Conservation (phyloP, 2,329 filamentous ascomycete species). For the Xylariaceae sp. region DNA sequence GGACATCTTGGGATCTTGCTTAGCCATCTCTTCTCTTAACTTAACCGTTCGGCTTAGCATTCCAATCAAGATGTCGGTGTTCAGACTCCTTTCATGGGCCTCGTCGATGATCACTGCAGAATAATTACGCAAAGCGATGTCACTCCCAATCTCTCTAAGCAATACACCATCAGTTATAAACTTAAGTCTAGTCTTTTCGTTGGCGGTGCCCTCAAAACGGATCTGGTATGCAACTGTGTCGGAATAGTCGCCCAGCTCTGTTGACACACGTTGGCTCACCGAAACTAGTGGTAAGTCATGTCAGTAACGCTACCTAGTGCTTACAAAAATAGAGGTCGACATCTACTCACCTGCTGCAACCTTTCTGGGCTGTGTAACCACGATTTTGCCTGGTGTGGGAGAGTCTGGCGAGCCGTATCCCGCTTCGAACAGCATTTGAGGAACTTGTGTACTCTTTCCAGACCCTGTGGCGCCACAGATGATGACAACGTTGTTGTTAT, state of each 20-base stretch:
- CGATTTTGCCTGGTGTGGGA: slow-evolving; percentile 89
- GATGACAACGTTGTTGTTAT: slow-evolving; percentile 88
- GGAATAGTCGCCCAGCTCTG: slow-evolving; percentile 82
- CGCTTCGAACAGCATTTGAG: slow-evolving; percentile 93
- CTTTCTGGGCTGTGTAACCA: slow-evolving; percentile 90
- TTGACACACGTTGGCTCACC: slow-evolving; percentile 90
- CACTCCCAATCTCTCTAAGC: slow-evolving; percentile 86
- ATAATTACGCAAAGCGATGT: slow-evolving; percentile 88
- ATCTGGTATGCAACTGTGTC: slow-evolving; percentile 89
- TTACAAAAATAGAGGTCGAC: background rate
- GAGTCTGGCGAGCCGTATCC: slow-evolving; percentile 83
- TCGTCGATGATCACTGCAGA: slow-evolving; percentile 95
- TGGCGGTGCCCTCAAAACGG: slow-evolving; percentile 86
- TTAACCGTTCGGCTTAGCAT: slow-evolving; percentile 94
- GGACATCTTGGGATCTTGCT: slow-evolving; percentile 72
- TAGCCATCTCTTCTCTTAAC: slow-evolving; percentile 75
- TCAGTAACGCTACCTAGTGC: slow-evolving; percentile 1
- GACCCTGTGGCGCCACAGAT: slow-evolving; percentile 95
- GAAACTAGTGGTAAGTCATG: slow-evolving; percentile 87
- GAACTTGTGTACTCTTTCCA: slow-evolving; percentile 96
- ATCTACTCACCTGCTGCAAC: slow-evolving; percentile 70
- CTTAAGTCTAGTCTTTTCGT: slow-evolving; percentile 85
- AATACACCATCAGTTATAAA: slow-evolving; percentile 99
- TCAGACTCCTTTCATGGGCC: slow-evolving; percentile 95
- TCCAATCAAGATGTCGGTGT: slow-evolving; percentile 97